Evolutionary conservation across 331 rosid species (phyloP).

Genomic region (Acacia concinna): DNA sequence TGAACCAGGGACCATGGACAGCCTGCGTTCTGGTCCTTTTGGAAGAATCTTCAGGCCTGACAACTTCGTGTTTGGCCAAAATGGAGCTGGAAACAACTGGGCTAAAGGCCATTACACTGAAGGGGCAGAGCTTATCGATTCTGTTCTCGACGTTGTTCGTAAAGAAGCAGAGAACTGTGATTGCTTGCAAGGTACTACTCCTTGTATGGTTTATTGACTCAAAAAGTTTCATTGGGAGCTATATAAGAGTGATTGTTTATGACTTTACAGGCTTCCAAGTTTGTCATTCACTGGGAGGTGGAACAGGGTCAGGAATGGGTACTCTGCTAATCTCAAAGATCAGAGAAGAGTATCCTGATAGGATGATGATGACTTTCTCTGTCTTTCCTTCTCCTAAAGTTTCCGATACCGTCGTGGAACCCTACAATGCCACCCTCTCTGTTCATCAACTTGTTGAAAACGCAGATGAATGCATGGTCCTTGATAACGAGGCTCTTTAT

Average conservation of each 20-base stretch:
- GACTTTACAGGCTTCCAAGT: slow-evolving; percentile 62
- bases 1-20: slow-evolving; percentile 82
- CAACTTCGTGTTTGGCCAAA: slow-evolving; percentile 78
- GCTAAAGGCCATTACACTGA: slow-evolving; percentile 85
- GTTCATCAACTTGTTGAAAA: slow-evolving; percentile 81
- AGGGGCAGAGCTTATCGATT: slow-evolving; percentile 73
- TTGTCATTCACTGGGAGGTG: slow-evolving; percentile 79
- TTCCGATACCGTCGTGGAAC: slow-evolving; percentile 81
- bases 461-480: slow-evolving; percentile 84
- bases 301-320: slow-evolving; percentile 85
- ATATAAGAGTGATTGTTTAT: background rate
- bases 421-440: slow-evolving; percentile 79
- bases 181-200: slow-evolving; percentile 63
- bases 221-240: background rate
- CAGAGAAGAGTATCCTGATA: slow-evolving; percentile 80
- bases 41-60: slow-evolving; percentile 75
- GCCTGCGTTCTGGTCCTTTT: slow-evolving; percentile 68
- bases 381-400: slow-evolving; percentile 82
- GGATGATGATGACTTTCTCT: slow-evolving; percentile 85
- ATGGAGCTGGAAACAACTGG: slow-evolving; percentile 83
- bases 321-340: slow-evolving; percentile 76
- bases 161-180: slow-evolving; percentile 83
- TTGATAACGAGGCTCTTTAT: slow-evolving; percentile 78
- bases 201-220: background rate
- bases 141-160: slow-evolving; percentile 81